Evolutionary conservation across 1,139 yeast species (phyloP).

Genomic region (Suhomyces chickasaworum): DNA sequence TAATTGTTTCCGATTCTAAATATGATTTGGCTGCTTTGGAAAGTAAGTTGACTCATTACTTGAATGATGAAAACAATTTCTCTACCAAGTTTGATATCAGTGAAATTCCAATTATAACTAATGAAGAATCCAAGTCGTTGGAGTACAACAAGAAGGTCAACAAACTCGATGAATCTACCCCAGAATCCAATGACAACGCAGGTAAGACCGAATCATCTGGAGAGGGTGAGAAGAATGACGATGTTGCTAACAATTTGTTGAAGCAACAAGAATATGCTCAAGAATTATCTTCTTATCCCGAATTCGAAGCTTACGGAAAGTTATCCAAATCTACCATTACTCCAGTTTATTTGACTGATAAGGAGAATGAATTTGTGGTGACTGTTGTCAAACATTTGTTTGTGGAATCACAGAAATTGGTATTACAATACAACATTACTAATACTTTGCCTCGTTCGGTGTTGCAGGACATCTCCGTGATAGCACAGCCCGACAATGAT

Average conservation of each 20-base stretch:
- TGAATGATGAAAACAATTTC: constrained; percentile 62
- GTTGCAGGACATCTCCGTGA: constrained; percentile 78
- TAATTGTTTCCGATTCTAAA: constrained; percentile 66
- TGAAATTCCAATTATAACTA: constrained; percentile 61
- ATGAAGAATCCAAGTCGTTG: constrained; percentile 64
- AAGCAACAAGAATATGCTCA: constrained; percentile 65
- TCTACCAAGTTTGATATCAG: constrained; percentile 69
- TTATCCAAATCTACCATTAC: constrained; percentile 68
- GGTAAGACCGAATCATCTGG: constrained; percentile 21
- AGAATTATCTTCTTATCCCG: constrained; percentile 67
- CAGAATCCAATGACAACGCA: constrained; percentile 23
- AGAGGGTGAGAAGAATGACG: constrained; percentile 22
- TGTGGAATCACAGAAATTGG: constrained; percentile 62
- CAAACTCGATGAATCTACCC: constrained; percentile 43
- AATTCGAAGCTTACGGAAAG: constrained; percentile 69
- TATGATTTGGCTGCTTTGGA: constrained; percentile 81
- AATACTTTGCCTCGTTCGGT: constrained; percentile 82
- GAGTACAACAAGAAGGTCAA: constrained; percentile 61
- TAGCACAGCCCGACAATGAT: constrained; percentile 64
- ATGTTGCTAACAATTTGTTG: constrained; percentile 46
- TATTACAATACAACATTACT: constrained; percentile 80
- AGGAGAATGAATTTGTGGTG: constrained; percentile 92
- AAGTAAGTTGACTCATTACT: constrained; percentile 70
- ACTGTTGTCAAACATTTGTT: constrained; percentile 82
- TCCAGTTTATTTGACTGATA: constrained; percentile 76